Evolutionary conservation across 306 rosid genomes (phyloP).

Genomic region (Styphnolobium japonicum): DNA sequence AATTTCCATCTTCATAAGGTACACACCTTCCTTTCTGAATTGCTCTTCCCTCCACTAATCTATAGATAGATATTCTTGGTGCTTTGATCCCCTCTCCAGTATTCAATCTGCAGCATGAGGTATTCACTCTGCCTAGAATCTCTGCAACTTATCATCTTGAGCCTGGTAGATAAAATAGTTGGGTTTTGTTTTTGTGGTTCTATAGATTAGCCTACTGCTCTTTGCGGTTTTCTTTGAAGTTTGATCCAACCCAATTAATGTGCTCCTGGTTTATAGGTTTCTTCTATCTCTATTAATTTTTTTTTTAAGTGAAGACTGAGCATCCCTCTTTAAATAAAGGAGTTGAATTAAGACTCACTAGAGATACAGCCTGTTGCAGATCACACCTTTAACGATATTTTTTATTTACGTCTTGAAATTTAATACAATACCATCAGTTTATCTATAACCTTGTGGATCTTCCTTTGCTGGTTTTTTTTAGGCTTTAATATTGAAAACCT

Average conservation of each 20-base stretch:
- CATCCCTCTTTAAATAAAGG: not conserved
- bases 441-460: not conserved
- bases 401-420: not conserved
- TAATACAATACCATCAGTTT: not conserved
- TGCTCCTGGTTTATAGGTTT: not conserved
- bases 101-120: too few species aligned
- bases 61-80: not conserved
- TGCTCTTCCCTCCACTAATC: not conserved
- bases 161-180: not conserved
- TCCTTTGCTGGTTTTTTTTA: not conserved
- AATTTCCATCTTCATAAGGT: slow-evolving; percentile 92
- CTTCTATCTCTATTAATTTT: slow-evolving; percentile 6
- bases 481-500: not conserved
- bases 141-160: not conserved
- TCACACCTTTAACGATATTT: slow-evolving; percentile 2
- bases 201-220: not conserved
- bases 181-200: not conserved
- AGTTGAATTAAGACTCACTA: not conserved
- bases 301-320: not conserved
- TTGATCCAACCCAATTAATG: slow-evolving; percentile 5
- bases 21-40: not conserved
- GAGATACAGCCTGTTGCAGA: not conserved
- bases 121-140: not conserved
- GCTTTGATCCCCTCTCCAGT: too few species aligned
- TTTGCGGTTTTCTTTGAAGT: not conserved